A percentile compares a stretch with the other conserved stretches of the same genome.
Evolutionary conservation across 768 basidiomycete species (phyloP).

Genomic region (Hypholoma sublateritium): DNA sequence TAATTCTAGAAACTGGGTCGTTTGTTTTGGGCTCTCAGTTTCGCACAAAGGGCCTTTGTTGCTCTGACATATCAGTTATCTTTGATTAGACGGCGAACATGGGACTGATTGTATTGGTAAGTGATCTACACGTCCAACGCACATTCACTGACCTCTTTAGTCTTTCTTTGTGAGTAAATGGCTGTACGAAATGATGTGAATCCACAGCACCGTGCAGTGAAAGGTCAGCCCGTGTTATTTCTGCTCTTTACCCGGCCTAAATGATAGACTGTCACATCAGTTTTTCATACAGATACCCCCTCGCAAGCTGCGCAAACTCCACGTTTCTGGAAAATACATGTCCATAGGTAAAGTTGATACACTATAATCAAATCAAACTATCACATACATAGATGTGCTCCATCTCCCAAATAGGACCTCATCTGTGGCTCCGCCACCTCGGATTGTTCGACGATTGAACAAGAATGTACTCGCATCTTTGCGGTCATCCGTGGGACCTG

Average conservation of each 20-base stretch:
- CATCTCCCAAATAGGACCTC: neutral
- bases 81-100: neutral
- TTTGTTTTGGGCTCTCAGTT: neutral
- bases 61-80: slow-evolving; percentile 5
- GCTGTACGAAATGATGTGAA: neutral
- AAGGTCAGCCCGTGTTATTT: neutral
- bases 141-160: neutral
- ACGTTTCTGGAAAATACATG: neutral
- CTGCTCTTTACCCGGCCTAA: neutral
- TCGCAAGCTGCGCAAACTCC: neutral
- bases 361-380: neutral
- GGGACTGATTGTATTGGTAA: neutral
- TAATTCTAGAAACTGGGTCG: slow-evolving; percentile 1
- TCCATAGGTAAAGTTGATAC: neutral
- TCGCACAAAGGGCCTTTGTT: slow-evolving; percentile 3
- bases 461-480: neutral
- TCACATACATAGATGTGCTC: slow-evolving; percentile 3
- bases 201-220: neutral
- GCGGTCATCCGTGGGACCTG: slow-evolving; percentile 8
- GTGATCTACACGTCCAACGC: neutral
- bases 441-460: neutral
- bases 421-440: slow-evolving; percentile 1
- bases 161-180: neutral
- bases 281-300: neutral
- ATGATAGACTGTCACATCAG: neutral